Conservation (phyloP, 345 rosid genomes). For the Pseudoturritis turrita region DNA sequence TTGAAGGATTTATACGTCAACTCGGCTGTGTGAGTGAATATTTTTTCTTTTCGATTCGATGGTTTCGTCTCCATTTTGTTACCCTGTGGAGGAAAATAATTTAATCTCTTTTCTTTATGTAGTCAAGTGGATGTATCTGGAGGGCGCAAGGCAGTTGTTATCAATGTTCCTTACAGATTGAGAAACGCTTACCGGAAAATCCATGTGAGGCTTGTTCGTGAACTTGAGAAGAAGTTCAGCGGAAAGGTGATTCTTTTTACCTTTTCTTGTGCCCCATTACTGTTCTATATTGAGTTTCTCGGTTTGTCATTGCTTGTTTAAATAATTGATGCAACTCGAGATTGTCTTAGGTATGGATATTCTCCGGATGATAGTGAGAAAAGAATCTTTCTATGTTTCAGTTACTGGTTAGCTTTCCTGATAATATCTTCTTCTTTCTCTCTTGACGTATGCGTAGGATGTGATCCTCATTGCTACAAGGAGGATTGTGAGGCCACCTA, state of each 20-base stretch:
- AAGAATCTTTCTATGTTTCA: neutral
- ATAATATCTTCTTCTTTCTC: neutral
- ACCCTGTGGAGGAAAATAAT: neutral
- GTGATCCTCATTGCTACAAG: slow-evolving; percentile 71
- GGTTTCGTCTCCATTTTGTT: neutral
- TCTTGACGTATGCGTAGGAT: slow-evolving; percentile 39
- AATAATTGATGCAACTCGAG: neutral
- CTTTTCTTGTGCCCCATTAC: neutral
- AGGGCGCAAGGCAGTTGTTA: slow-evolving; percentile 67
- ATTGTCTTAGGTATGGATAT: neutral
- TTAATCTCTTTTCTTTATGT: slow-evolving; percentile 8
- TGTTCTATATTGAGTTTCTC: neutral
- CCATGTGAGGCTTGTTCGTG: slow-evolving; percentile 81
- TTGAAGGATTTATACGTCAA: slow-evolving; percentile 79
- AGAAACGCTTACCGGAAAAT: slow-evolving; percentile 76
- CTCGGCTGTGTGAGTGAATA: slow-evolving; percentile 57
- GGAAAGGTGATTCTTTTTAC: slow-evolving; percentile 51
- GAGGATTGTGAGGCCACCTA: slow-evolving; percentile 80
- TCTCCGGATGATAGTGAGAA: neutral
- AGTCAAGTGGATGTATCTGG: slow-evolving; percentile 83
- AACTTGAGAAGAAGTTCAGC: slow-evolving; percentile 86
- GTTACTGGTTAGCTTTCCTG: neutral
- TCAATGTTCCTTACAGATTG: slow-evolving; percentile 73
- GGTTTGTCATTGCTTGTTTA: neutral
- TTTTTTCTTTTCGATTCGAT: neutral